Evolutionary conservation across 2,329 filamentous ascomycete genomes (phyloP).

Genomic region (Monosporascus sp.): DNA sequence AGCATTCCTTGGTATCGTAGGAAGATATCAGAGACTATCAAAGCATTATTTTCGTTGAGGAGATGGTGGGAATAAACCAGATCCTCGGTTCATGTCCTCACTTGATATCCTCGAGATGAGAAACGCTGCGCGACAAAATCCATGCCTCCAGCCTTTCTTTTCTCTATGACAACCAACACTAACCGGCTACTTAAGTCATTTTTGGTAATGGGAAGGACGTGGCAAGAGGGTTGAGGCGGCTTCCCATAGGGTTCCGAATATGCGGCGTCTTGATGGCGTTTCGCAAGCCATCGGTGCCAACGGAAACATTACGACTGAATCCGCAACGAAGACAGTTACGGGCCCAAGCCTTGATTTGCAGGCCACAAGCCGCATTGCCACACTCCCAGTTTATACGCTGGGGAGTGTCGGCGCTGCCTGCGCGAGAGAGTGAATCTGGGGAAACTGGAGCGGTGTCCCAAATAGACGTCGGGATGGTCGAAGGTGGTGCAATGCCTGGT

Average conservation of each 20-base stretch:
- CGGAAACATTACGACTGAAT: too few relatives aligned
- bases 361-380: neutral
- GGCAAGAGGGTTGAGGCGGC: too few relatives aligned
- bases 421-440: neutral
- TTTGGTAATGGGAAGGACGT: neutral
- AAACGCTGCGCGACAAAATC: neutral
- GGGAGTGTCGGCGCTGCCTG: neutral
- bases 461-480: neutral
- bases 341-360: neutral
- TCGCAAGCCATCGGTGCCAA: too few relatives aligned
- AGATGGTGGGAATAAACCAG: neutral
- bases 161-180: neutral
- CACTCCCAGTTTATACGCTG: neutral
- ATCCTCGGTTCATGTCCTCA: neutral
- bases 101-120: neutral
- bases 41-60: neutral
- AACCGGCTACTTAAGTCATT: neutral
- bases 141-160: neutral
- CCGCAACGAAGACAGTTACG: neutral
- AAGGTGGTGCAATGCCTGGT: neutral
- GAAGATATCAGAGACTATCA: neutral
- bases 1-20: neutral
- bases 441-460: neutral
- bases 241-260: too few relatives aligned
- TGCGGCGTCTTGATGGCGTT: too few relatives aligned